Conservation (phyloP, 2,329 filamentous ascomycete species). For the Fusarium odoratissimum region DNA sequence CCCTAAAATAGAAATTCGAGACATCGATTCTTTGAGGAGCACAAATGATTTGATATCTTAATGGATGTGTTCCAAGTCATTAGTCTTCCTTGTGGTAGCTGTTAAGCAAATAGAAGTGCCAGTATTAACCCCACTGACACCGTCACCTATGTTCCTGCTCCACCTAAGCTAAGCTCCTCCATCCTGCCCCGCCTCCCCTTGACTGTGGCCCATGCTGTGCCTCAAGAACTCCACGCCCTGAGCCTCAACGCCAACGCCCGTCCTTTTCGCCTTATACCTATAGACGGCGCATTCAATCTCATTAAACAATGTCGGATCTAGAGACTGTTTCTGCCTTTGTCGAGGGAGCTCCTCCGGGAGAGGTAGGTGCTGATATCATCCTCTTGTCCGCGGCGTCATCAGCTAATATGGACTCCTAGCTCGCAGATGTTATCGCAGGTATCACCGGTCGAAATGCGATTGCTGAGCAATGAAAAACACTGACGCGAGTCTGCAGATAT, state of each 20-base stretch:
- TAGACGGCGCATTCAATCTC: slow-evolving; percentile 17
- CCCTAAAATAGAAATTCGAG: background rate
- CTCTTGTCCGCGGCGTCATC: slow-evolving; percentile 34
- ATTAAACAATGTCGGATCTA: slow-evolving; percentile 51
- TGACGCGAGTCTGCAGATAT: slow-evolving; percentile 73
- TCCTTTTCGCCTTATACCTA: slow-evolving; percentile 1
- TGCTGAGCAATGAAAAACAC: background rate
- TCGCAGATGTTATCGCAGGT: slow-evolving; percentile 90
- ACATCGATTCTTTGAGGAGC: background rate
- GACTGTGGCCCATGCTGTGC: slow-evolving; percentile 24
- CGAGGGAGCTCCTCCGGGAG: slow-evolving; percentile 92
- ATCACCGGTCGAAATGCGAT: slow-evolving; percentile 46
- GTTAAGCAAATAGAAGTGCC: background rate
- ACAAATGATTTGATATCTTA: background rate
- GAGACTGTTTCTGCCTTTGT: slow-evolving; percentile 82
- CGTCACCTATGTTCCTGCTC: slow-evolving; percentile 22
- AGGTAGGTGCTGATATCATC: slow-evolving; percentile 70
- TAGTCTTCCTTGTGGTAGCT: background rate
- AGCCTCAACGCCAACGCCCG: slow-evolving; percentile 36
- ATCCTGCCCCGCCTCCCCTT: slow-evolving; percentile 43
- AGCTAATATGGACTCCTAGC: slow-evolving; percentile 62
- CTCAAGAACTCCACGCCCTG: slow-evolving; percentile 33
- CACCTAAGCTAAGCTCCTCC: slow-evolving; percentile 38
- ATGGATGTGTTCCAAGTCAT: background rate
- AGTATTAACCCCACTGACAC: slow-evolving; percentile 24